These are phyloP conservation scores for Lyophyllum decastes DNA, from an alignment of 768 basidiomycete species.

Conservation along the genomic window DNA sequence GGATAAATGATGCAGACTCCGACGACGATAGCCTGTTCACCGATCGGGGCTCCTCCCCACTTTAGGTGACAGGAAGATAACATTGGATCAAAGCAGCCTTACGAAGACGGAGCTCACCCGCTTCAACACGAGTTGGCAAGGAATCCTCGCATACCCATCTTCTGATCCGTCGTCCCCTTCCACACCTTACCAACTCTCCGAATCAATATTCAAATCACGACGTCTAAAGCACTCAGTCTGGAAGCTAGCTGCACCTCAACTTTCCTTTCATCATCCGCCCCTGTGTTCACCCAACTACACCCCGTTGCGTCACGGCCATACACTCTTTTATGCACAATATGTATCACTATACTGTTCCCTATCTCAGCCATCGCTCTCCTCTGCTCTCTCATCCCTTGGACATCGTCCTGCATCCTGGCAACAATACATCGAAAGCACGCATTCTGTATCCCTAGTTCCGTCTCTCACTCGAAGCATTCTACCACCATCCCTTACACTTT, in stretches of 20 bases:
- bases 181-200: no score
- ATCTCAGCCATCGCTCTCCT: background rate
- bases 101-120: background rate
- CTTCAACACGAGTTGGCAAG: no score
- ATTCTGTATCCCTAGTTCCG: background rate
- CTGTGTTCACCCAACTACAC: no score
- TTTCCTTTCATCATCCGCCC: no score
- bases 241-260: no score
- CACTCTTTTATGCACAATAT: background rate
- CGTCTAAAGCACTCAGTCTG: no score
- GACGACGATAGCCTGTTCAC: background rate
- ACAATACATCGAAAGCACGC: background rate
- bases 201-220: no score
- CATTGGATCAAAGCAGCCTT: background rate
- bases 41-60: background rate
- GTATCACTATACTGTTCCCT: background rate
- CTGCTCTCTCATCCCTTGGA: background rate
- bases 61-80: background rate
- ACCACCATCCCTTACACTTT: background rate
- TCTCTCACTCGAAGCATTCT: background rate
- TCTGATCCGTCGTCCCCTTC: no score
- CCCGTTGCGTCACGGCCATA: background rate
- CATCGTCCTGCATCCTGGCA: background rate
- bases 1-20: background rate
- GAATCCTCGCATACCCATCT: no score